These are phyloP conservation scores for Stenocarpella maydis DNA, from an alignment of 2,329 filamentous ascomycete species.

Conservation along the genomic window DNA sequence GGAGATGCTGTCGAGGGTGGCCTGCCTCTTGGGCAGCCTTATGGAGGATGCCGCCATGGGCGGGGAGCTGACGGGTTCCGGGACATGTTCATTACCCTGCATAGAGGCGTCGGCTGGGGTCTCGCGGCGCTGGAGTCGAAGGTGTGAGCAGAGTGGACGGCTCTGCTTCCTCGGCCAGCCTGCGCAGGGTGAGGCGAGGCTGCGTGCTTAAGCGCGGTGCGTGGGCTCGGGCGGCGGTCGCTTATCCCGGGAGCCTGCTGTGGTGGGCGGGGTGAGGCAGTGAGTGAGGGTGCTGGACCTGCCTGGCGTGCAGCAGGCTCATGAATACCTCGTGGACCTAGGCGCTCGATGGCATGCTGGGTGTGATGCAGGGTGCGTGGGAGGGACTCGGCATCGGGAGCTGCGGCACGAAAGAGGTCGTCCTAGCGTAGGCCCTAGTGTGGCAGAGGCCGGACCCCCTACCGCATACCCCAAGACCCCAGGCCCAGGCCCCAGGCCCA, in stretches of 20 bases:
- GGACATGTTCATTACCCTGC: constrained; percentile 35
- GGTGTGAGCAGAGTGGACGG: constrained; percentile 4
- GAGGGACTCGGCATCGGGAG: constrained; percentile 5
- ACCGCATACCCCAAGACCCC: not conserved
- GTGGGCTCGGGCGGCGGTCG: not conserved
- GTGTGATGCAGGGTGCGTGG: not conserved
- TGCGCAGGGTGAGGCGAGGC: not conserved
- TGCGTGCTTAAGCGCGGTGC: constrained; percentile 7
- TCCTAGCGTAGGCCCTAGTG: too few species aligned
- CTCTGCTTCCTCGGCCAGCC: constrained; percentile 14
- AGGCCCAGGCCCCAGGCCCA: not conserved
- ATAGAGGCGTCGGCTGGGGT: constrained; percentile 32
- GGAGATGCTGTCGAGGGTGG: constrained; percentile 58
- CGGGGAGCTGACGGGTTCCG: constrained; percentile 52
- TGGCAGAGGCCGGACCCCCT: not conserved
- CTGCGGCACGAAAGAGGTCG: not conserved
- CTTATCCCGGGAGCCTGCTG: not conserved
- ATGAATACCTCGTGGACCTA: constrained; percentile 1
- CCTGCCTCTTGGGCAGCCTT: constrained; percentile 68
- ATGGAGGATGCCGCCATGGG: constrained; percentile 69
- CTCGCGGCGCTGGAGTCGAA: not conserved
- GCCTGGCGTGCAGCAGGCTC: constrained; percentile 16
- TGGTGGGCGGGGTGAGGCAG: not conserved
- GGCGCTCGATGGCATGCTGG: constrained; percentile 1
- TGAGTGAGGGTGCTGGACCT: constrained; percentile 2